Base-by-base conservation (phyloP, 192 early-diverging fungal species). In the Phlyctochytrium planicorne region DNA sequence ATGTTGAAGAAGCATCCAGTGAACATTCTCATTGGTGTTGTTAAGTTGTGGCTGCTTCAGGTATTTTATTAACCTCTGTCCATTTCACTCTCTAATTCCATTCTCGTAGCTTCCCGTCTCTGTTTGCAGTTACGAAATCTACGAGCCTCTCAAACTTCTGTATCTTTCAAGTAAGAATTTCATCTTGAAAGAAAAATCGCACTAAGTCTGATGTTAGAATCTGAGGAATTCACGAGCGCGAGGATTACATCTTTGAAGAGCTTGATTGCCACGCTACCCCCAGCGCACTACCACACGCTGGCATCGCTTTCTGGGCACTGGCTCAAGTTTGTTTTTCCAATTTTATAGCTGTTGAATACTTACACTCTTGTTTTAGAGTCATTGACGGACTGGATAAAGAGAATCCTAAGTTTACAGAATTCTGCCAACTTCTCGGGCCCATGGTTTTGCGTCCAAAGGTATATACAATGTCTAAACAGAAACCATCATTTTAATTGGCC, bases 141-240 rank as follows among this genome's bases (percentile, higher is more conserved):
- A 82, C 60, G 80, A 82, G 14, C 75, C 76, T 0, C 57, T 82
- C 3, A 82, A 82, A 61, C 62, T 82, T 2, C 65, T 82, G 61
- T 82, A 82, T 60, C 66, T 82, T 30, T 73, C 70, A 52, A 82
- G 69, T 71, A 37, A 47, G 68, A 34, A 14, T 62, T 31, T 36
- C n/a, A 20, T 23, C 56, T 2, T 59, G 65, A 32, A 68, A 68
- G 30, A 69, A 67, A 27, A 65, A 74, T 32, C n/a, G 37, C 61
- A 0, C 25, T 25, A 2, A 62, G 30, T 53, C 27, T 61, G 37
- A 14, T 53, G 27, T 40, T 47, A 65, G 62, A 75, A 59, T 63
- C 71, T 23, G 70, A 76, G 29, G 75, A 72, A 33, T 60, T 66
- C 30, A 69, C 36, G 4, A 50, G 52, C 10, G 72, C 66, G 60